Percentiles rank a stretch among this genome's conserved stretches.
Conservation (phyloP, 768 basidiomycete genomes). For the Lactarius sp. region DNA sequence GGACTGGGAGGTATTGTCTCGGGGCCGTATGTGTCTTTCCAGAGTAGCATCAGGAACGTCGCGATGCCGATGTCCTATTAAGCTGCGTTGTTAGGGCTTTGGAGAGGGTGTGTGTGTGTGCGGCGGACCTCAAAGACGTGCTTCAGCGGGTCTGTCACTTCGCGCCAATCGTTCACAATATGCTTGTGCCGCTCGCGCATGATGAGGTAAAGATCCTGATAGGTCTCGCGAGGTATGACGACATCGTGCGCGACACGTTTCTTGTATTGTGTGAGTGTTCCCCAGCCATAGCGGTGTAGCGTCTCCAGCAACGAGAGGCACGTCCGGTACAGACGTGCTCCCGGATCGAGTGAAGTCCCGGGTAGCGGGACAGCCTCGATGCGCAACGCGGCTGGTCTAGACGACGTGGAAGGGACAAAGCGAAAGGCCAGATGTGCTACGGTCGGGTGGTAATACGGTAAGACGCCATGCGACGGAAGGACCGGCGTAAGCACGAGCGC, state of each 20-base stretch:
- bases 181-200: conserved; percentile 84
- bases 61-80: conserved; percentile 89
- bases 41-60: conserved; percentile 86
- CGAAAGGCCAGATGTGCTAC: conserved; percentile 78
- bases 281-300: conserved; percentile 86
- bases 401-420: conserved; percentile 41
- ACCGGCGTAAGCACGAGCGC: conserved; percentile 60
- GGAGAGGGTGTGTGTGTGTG: background rate
- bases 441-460: conserved; percentile 90
- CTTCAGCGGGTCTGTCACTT: conserved; percentile 81
- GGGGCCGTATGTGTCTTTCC: conserved; percentile 64
- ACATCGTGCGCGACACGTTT: conserved; percentile 85
- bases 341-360: conserved; percentile 41
- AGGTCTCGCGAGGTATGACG: conserved; percentile 65
- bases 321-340: conserved; percentile 74
- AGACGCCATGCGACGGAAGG: conserved; percentile 35
- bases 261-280: conserved; percentile 71
- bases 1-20: background rate
- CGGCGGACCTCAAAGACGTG: conserved; percentile 78
- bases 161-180: conserved; percentile 69
- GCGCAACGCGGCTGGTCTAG: conserved; percentile 36
- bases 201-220: conserved; percentile 86
- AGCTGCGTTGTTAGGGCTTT: background rate
- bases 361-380: conserved; percentile 56
- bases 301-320: conserved; percentile 76